These are phyloP conservation scores for Lactuca saligna DNA, from an alignment of 129 eudicot genomes.

Conservation along the genomic window DNA sequence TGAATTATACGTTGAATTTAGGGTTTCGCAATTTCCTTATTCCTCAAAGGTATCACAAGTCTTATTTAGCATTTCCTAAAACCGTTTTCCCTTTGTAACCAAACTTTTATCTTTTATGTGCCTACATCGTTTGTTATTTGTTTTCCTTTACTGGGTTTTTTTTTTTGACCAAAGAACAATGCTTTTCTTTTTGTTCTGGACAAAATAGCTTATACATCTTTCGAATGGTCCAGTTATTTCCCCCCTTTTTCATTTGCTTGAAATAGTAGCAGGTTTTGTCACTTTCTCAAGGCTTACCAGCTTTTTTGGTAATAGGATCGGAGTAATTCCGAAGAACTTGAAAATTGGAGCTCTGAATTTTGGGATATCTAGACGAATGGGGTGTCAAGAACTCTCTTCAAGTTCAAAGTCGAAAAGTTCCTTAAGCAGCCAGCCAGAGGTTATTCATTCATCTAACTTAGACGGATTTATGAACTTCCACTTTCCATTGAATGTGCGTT, in stretches of 20 bases:
- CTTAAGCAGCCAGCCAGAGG: constrained; percentile 21
- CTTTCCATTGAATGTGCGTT: not conserved
- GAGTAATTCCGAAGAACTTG: constrained; percentile 25
- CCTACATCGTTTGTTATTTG: not conserved
- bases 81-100: not conserved
- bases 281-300: not conserved
- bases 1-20: constrained; percentile 29
- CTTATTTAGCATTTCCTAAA: not conserved
- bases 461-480: not conserved
- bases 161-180: not conserved
- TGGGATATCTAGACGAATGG: constrained; percentile 28
- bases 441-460: constrained; percentile 1
- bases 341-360: constrained; percentile 24
- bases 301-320: constrained; percentile 26
- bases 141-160: not conserved
- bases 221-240: not conserved
- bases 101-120: not conserved
- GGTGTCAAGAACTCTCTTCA: constrained; percentile 22
- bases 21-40: constrained; percentile 28
- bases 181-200: constrained; percentile 4
- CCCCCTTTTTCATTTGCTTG: not conserved
- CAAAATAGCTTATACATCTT: not conserved
- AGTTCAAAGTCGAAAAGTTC: constrained; percentile 20
- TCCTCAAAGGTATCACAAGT: constrained; percentile 30
- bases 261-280: not conserved